Conservation (phyloP, 768 basidiomycete genomes). For the Leccinellum luteum region DNA sequence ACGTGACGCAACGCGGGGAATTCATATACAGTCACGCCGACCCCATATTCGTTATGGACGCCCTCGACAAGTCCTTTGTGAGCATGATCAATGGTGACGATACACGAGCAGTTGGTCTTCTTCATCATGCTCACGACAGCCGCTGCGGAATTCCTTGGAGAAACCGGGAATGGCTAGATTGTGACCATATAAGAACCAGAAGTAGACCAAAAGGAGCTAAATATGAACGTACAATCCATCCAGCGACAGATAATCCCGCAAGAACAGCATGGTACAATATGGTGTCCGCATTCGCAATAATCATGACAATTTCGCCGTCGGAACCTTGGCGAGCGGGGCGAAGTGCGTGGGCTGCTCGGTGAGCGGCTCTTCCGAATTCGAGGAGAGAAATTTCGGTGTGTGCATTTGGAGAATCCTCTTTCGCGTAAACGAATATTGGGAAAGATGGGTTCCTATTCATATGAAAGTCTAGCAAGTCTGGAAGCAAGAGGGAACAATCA, state of each 20-base stretch:
- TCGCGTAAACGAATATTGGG: constrained; percentile 19
- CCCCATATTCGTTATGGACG: not conserved
- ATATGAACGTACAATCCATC: constrained; percentile 30
- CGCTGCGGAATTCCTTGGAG: constrained; percentile 41
- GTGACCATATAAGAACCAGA: constrained; percentile 21
- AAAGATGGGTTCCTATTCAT: constrained; percentile 24
- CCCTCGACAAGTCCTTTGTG: constrained; percentile 16
- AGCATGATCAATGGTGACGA: constrained; percentile 18
- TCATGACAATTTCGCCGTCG: constrained; percentile 20
- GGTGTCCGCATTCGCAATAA: constrained; percentile 32
- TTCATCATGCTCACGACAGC: constrained; percentile 32
- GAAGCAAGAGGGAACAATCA: constrained; percentile 20
- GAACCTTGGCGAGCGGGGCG: constrained; percentile 31
- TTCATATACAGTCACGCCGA: constrained; percentile 13
- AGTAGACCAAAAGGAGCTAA: constrained; percentile 19
- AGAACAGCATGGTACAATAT: constrained; percentile 34
- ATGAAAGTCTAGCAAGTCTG: constrained; percentile 27
- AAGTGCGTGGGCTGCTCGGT: constrained; percentile 39
- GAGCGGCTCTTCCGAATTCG: constrained; percentile 30
- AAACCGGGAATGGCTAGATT: constrained; percentile 35
- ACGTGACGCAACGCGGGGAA: constrained; percentile 24
- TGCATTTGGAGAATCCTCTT: constrained; percentile 7
- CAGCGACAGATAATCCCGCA: constrained; percentile 38
- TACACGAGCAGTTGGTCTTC: constrained; percentile 17
- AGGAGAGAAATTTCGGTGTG: constrained; percentile 23